These are phyloP conservation scores for Musa troglodytarum DNA, from an alignment of 176 grass and related monocot genomes.

Conservation along the genomic window DNA sequence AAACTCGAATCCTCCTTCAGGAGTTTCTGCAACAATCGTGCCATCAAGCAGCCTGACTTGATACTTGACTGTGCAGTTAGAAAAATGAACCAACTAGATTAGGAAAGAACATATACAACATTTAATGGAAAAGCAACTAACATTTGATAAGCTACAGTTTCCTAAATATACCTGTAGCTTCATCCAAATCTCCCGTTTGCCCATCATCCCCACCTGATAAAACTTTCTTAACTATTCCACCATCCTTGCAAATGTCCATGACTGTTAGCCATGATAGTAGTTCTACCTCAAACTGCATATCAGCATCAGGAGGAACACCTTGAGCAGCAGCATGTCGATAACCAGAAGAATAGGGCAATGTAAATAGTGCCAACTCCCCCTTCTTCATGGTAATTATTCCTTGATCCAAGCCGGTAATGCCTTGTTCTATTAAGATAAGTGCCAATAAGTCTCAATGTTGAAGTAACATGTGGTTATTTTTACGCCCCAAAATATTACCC, in stretches of 20 bases:
- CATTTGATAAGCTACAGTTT: neutral
- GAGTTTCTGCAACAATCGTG: conserved; percentile 28
- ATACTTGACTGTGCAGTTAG: conserved; percentile 27
- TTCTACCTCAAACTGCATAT: conserved; percentile 36
- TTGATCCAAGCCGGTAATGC: conserved; percentile 22
- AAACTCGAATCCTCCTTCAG: conserved; percentile 30
- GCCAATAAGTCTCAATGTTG: neutral
- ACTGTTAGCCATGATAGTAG: conserved; percentile 35
- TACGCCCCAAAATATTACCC: too few relatives aligned
- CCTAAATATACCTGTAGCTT: conserved; percentile 23
- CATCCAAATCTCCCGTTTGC: conserved; percentile 32
- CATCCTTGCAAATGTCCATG: conserved; percentile 28
- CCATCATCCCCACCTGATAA: conserved; percentile 18
- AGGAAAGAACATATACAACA: neutral
- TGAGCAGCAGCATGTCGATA: conserved; percentile 12
- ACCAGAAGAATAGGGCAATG: conserved; percentile 14
- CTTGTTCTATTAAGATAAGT: conserved; percentile 14
- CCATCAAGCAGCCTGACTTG: conserved; percentile 28
- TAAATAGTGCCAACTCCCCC: conserved; percentile 27
- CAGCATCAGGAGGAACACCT: conserved; percentile 25
- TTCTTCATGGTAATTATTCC: conserved; percentile 36
- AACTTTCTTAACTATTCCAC: conserved; percentile 34
- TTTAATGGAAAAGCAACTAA: neutral
- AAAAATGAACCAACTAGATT: neutral
- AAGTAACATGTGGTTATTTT: too few relatives aligned